These are phyloP conservation scores for Aureobasidium sp. DNA, from an alignment of 2,329 filamentous ascomycete genomes.

Conservation along the genomic window DNA sequence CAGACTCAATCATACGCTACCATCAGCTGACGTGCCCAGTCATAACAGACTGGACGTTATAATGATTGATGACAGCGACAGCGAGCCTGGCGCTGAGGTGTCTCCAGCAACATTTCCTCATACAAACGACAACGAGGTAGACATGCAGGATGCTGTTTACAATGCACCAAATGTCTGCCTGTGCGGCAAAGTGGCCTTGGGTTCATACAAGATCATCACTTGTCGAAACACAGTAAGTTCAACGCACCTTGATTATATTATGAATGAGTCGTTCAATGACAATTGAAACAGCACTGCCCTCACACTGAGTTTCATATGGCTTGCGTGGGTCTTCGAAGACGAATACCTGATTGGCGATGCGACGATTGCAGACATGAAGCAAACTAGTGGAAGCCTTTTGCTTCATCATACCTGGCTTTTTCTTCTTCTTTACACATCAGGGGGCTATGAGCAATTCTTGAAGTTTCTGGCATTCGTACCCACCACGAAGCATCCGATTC, in stretches of 20 bases:
- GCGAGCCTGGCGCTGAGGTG: conserved; percentile 1
- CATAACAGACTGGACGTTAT: neutral
- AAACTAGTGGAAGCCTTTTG: neutral
- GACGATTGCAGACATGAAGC: conserved; percentile 13
- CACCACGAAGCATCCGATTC: neutral
- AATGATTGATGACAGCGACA: conserved; percentile 1
- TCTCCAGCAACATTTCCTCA: neutral
- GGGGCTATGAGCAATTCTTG: neutral
- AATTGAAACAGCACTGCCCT: conserved; percentile 12
- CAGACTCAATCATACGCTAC: neutral
- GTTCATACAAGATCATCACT: conserved; percentile 13
- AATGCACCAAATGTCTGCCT: conserved; percentile 11
- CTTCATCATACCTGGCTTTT: neutral
- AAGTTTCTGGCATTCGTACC: neutral
- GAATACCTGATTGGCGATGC: conserved; percentile 17
- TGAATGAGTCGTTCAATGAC: neutral
- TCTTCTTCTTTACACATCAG: neutral
- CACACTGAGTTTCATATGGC: conserved; percentile 18
- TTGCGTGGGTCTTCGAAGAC: conserved; percentile 18
- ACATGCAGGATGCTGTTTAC: neutral
- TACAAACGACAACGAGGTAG: neutral
- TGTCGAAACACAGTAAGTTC: conserved; percentile 19
- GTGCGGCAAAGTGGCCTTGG: conserved; percentile 14
- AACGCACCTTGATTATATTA: neutral
- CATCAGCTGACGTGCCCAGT: neutral